Evolutionary conservation across 352 stramenopile genomes (phyloP), one percentile per base, ranked within the genome.

Genomic region (Phytophthora chlamydospora): DNA sequence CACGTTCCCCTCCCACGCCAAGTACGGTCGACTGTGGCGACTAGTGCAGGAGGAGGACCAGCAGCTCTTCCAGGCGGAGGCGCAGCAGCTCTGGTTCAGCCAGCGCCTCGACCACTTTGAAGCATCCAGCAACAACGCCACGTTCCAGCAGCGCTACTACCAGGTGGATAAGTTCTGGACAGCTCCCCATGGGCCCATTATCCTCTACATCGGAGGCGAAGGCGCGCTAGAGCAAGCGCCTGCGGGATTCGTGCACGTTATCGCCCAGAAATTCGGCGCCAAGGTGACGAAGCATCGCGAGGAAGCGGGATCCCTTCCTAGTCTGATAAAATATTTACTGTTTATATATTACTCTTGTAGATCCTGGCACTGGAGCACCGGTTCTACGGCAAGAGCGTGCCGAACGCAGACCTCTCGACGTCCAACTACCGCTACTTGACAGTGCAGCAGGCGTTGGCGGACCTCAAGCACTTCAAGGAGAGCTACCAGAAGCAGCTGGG

Each of bases 171-270:
- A 68, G 34, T 86, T 75, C 66, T 93, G 78, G 76, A 72, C 42
- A 31, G 52, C 66, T 21, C 66, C 80, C 1, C 60, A 83, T 47
- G 78, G 68, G 0, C 85, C 88, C 12, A 73, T 97, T 35, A 90
- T 97, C 59, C 73, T 96, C 32, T 91, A 89, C 58, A 95, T 97
- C 40, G 86, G 88, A 27, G 89, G 89, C 34, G 88, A 97, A 71
- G 89, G 77, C 14, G 69, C 80, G 10, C 59, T 94, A 46, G 71
- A 80, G 34, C 68, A 78, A 14, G 64, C 85, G 8, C 89, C 89
- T 1, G 62, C 46, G 4, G 88, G 87, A 2, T 95, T 88, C 41
- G 71, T 93, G 32, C 66, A 87, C 11, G 71, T 85, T n/a, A 75
- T 96, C 33, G 85, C 82, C 9, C 68, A 95, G 68, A 73, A 82